Base-by-base conservation (phyloP, 768 basidiomycete species). In the Daedalea quercina region DNA sequence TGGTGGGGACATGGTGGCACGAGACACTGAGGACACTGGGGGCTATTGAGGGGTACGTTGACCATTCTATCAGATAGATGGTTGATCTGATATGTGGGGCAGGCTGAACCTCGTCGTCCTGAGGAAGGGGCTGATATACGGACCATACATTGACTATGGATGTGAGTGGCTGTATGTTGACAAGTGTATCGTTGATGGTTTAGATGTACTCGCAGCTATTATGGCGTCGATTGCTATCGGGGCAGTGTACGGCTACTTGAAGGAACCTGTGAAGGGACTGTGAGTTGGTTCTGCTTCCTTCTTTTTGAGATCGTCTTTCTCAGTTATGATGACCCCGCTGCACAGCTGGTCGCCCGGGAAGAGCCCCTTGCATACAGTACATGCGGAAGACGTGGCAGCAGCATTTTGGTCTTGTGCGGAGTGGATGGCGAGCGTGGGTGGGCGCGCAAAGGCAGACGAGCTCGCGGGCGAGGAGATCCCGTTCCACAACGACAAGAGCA, bases 261-360 rank as follows among this genome's bases (percentile, higher is more conserved):
- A 89, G 64, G 84, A 87, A 59, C 87, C 89, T 1, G 88, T 94
- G 84, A 90, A 88, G 65, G 86, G 83, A 9, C 74, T 92, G 88
- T 91, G 60, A 58, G 84, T n/a, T 60, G 28, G 46, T 40, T 41
- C 34, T 28, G 55, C 31, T 41, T 19, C 37, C 12, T 41, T 60
- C n/a, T n/a, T n/a, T n/a, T n/a, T n/a, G n/a, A n/a, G n/a, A n/a
- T n/a, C n/a, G n/a, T n/a, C n/a, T n/a, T n/a, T n/a, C 40, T 20
- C 28, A 52, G 13, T 34, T 52, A 11, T 28, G n/a, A 9, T 15
- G 54, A 33, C 63, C 33, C 69, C 44, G 24, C 35, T 31, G 53
- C 1, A 13, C 57, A 90, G 89, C 65, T 89, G 88, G 86, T 79
- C 84, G 9, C 88, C 88, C 4, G 87, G 89, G 26, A 85, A 82